A percentile compares a stretch with the other conserved stretches of the same genome.
phyloP scores from a whole-genome alignment of 2,329 filamentous ascomycete genomes.

The Taxawa tesnikishii region DNA sequence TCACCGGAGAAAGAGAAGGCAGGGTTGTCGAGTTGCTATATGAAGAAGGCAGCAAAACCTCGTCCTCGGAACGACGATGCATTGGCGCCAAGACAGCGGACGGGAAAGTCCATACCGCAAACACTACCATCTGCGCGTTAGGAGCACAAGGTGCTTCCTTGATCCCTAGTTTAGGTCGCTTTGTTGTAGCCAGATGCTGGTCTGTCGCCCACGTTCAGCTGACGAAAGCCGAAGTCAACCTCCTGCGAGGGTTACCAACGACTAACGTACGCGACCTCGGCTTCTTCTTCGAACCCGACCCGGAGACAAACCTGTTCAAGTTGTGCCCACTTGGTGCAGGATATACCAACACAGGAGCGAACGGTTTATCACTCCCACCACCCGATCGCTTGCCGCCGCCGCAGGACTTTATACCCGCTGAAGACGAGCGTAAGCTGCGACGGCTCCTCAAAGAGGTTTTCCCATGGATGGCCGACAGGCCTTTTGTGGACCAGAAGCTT shows the following conservation, averaged over 20 bases:
- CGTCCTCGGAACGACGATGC: conserved; percentile 16
- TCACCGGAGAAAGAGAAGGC: conserved; percentile 31
- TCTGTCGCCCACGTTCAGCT: conserved; percentile 48
- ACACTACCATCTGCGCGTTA: conserved; percentile 37
- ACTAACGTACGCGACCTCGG: conserved; percentile 50
- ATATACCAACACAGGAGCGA: conserved; percentile 38
- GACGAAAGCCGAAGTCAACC: conserved; percentile 39
- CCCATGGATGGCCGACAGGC: conserved; percentile 40
- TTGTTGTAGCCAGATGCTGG: conserved; percentile 45
- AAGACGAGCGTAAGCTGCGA: conserved; percentile 42
- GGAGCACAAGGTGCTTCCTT: conserved; percentile 39
- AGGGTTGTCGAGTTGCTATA: conserved; percentile 23
- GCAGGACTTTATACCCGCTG: conserved; percentile 37
- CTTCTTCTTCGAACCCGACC: conserved; percentile 55
- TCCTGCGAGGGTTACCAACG: conserved; percentile 46
- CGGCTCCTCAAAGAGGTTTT: conserved; percentile 39
- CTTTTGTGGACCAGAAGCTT: conserved; percentile 43
- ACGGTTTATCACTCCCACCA: conserved; percentile 30
- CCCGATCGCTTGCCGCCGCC: conserved; percentile 27
- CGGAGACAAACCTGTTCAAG: conserved; percentile 45
- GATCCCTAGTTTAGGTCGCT: conserved; percentile 35
- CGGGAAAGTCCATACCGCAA: conserved; percentile 23
- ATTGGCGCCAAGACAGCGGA: conserved; percentile 26
- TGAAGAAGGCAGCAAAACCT: conserved; percentile 26
- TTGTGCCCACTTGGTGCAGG: conserved; percentile 48